Base-by-base conservation (phyloP, 148 eudicot genomes). In the Silene latifolia region DNA sequence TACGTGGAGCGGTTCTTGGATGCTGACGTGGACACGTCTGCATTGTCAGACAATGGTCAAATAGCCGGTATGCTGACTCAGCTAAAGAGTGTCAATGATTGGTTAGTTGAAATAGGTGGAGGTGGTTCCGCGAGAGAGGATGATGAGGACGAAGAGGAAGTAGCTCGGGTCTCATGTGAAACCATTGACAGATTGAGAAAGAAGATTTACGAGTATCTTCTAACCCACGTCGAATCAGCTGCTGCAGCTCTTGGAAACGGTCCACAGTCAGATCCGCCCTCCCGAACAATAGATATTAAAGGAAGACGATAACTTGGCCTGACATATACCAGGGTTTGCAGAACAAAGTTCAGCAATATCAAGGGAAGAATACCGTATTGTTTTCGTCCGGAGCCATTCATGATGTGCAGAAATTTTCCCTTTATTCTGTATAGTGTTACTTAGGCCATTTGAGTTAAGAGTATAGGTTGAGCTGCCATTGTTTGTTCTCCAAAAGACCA, bases 171-270 rank as follows among this genome's bases (percentile, higher is more conserved):
- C 23, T 77, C 87, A 4, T 71, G 83, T 5, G 98, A 93, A 77
- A 91, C 89, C 1, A 81, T 89, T 18, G 98, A 93, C 44, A 78
- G 98, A 79, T 79, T 93, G 81, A 80, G 98, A 78, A 93, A 93
- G 84, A 93, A 93, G 89, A 93, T 93, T 42, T 93, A 93, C 35
- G 98, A 91, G 77, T 93, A 88, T 73, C 93, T 93, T 83, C 97
- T 93, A 1, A 91, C 92, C 3, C 98, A 93, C 67, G 98, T 93
- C 0, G 98, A 93, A 70, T 93, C 97, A n/a, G 98, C 98, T 73
- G 98, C 98, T 20, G 97, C 98, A 59, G 98, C 98, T 15, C 93
- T 93, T 54, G 98, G 98, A 19, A 69, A 86, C 51, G 83, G 89
- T 56, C 70, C 88, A 32, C 89, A 86, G 23, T 8, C 86, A 4